Base-by-base conservation (phyloP, 2,329 filamentous ascomycete species). In the Aspergillus sp. region DNA sequence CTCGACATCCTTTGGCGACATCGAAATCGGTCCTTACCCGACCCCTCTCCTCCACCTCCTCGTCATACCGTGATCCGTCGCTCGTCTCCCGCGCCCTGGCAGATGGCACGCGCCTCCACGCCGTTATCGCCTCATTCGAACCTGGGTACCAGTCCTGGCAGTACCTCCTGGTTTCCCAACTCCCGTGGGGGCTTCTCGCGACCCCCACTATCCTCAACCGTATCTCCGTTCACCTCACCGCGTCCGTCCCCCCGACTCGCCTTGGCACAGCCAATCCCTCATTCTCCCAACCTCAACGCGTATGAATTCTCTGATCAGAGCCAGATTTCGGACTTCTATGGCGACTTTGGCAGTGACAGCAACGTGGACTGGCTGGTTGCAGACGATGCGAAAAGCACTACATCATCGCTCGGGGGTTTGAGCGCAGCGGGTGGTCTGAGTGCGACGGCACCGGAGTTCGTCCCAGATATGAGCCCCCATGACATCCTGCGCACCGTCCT, bases 401-500 rank as follows among this genome's bases (percentile, higher is more conserved):
- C 91, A 53, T 87, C 90, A 20, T 96, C 91, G 20, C 80, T 88
- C 14, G 91, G 86, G 59, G 85, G 83, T 31, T 80, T 93, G 55
- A 92, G 91, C 65, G 87, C 86, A 5, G 60, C 69, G 9, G 71
- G 61, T 61, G 84, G 81, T 34, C 82, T 95, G 56, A 93, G 91
- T 66, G 89, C 88, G 41, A 88, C 88, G 13, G 90, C 90, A 4
- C 88, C 92, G 20, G 91, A 97, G 70, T 97, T 84, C 75, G 79
- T 87, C 13, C 84, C 85, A 52, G 92, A 97, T 66, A 97, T 99
- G 93, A 95, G 90, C 53, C 93, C 94, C 0, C 96, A 97, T 73
- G 94, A 99, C 69, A 97, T 99, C 84, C 81, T 99, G 51, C 89
- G 94, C 56, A 97, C 93, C 5, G 95, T 99, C 38, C 80, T 99